These are phyloP conservation scores for Chytriomyces sp. DNA, from an alignment of 192 early-diverging fungal genomes.

Conservation along the genomic window DNA sequence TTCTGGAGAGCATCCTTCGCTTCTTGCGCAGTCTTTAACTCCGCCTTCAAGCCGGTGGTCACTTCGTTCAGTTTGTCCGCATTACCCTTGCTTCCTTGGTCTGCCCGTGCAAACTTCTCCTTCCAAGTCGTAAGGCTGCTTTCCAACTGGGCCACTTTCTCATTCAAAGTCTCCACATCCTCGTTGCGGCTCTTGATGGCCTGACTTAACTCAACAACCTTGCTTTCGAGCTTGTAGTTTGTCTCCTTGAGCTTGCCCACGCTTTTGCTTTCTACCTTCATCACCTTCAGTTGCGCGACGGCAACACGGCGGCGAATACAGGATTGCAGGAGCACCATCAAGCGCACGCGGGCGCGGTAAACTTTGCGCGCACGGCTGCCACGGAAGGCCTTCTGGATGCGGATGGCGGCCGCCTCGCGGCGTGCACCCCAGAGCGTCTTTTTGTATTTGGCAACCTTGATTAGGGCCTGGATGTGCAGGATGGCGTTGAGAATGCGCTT, in stretches of 20 bases:
- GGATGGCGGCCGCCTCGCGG: constrained; percentile 67
- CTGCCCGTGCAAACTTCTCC: constrained; percentile 72
- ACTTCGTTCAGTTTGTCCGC: constrained; percentile 50
- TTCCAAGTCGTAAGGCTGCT: constrained; percentile 65
- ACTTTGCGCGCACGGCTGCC: constrained; percentile 62
- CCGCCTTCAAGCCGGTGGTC: constrained; percentile 61
- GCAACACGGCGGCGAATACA: constrained; percentile 76
- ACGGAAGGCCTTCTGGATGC: constrained; percentile 77
- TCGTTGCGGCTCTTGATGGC: constrained; percentile 65
- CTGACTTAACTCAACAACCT: constrained; percentile 94
- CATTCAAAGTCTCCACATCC: constrained; percentile 65
- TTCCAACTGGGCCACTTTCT: constrained; percentile 65
- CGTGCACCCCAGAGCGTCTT: constrained; percentile 58
- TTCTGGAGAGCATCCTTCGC: constrained; percentile 61
- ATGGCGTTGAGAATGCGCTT: constrained; percentile 34
- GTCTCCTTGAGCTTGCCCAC: constrained; percentile 92
- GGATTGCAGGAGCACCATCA: constrained; percentile 79
- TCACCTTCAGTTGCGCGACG: constrained; percentile 62
- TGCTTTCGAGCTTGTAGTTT: constrained; percentile 92
- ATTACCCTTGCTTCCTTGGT: constrained; percentile 55
- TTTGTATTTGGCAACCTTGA: constrained; percentile 52
- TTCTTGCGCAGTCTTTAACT: constrained; percentile 56
- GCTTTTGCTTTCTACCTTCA: constrained; percentile 85
- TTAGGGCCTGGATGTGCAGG: constrained; percentile 47
- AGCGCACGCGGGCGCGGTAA: constrained; percentile 53